Conservation (phyloP, 306 rosid species). For the Vicia faba region DNA sequence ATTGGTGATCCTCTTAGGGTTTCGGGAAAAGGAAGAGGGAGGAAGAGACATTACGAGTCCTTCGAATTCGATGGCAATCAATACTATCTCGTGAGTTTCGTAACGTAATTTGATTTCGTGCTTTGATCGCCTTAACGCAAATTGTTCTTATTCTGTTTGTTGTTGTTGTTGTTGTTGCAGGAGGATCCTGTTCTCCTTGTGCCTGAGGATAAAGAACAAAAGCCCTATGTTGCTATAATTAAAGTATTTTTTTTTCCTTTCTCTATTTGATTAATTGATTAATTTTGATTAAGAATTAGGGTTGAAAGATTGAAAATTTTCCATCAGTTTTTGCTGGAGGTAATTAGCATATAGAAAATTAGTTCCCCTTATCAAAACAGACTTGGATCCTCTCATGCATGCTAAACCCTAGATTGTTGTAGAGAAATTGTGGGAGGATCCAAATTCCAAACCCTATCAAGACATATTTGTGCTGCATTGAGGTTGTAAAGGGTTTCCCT, state of each 20-base stretch:
- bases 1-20: constrained; percentile 67
- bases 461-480: constrained; percentile 20
- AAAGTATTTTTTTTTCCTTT: constrained; percentile 55
- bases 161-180: constrained; percentile 39
- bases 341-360: not conserved
- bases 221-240: constrained; percentile 92
- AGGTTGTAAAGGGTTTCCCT: constrained; percentile 21
- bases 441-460: not conserved
- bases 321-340: constrained; percentile 6
- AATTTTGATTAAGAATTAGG: not conserved
- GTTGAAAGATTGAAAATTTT: not conserved
- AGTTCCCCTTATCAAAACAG: not conserved
- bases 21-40: constrained; percentile 75
- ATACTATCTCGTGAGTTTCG: constrained; percentile 62
- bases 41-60: constrained; percentile 65
- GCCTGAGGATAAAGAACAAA: constrained; percentile 66
- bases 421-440: not conserved
- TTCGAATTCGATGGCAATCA: constrained; percentile 80
- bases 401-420: not conserved
- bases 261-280: not conserved
- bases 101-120: not conserved
- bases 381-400: not conserved
- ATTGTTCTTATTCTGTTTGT: not conserved
- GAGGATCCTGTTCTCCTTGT: constrained; percentile 93
- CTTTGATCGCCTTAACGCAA: not conserved